Evolutionary conservation across 805 yeast genomes (phyloP).

Genomic region (Starmerella asiatica): DNA sequence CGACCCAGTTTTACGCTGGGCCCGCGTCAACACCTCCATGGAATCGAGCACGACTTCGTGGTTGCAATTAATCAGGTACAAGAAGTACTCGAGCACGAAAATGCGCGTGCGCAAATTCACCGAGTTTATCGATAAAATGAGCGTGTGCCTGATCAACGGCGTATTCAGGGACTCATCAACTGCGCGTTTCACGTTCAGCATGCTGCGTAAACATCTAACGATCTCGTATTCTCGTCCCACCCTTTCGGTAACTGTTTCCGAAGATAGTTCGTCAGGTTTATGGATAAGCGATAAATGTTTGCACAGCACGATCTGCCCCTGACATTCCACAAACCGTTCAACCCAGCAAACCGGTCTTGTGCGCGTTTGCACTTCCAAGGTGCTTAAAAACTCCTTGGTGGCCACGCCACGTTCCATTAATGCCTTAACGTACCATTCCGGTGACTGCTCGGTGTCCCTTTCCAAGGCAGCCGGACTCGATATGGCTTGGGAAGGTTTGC

Average conservation of each 20-base stretch:
- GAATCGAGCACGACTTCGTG: slow-evolving; percentile 46
- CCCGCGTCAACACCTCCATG: slow-evolving; percentile 26
- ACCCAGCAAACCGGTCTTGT: slow-evolving; percentile 86
- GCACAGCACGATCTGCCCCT: slow-evolving; percentile 70
- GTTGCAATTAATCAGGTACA: slow-evolving; percentile 37
- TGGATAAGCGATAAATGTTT: slow-evolving; percentile 47
- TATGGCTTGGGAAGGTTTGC: background rate
- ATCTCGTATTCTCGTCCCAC: slow-evolving; percentile 47
- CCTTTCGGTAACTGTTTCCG: slow-evolving; percentile 30
- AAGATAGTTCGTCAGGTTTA: slow-evolving; percentile 30
- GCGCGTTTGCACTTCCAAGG: slow-evolving; percentile 79
- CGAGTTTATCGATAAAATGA: slow-evolving; percentile 61
- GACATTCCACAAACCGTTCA: slow-evolving; percentile 49
- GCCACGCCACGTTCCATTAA: slow-evolving; percentile 53
- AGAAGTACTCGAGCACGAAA: slow-evolving; percentile 64
- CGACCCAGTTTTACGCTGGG: background rate
- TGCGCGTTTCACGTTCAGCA: slow-evolving; percentile 51
- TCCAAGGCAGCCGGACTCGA: background rate
- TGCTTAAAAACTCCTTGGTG: slow-evolving; percentile 56
- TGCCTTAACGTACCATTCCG: slow-evolving; percentile 62
- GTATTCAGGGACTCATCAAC: slow-evolving; percentile 39
- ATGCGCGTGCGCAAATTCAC: slow-evolving; percentile 63
- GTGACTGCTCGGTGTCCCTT: slow-evolving; percentile 26
- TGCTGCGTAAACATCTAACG: slow-evolving; percentile 63
- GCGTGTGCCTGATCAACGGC: slow-evolving; percentile 41